Percentiles rank a stretch among this genome's conserved stretches.
phyloP scores from a whole-genome alignment of 257 asterid species.

The Fraxinus excelsior region DNA sequence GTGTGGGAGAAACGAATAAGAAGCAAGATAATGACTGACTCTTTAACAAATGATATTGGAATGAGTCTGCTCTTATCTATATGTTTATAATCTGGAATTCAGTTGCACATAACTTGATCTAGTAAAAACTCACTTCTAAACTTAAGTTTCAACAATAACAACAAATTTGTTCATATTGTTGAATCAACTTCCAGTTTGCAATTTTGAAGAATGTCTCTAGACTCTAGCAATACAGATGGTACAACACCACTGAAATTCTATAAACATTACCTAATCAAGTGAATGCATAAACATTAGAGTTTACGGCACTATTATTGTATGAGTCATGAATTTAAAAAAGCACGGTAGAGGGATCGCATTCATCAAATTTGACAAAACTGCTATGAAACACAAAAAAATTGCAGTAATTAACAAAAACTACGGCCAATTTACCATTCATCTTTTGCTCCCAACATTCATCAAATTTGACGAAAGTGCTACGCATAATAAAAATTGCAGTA shows the following conservation, averaged over 20 bases:
- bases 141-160: neutral
- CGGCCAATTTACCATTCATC: neutral
- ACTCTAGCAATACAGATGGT: neutral
- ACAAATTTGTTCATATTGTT: neutral
- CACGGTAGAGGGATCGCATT: no score
- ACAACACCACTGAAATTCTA: constrained; percentile 4
- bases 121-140: neutral
- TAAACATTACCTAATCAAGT: neutral
- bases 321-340: no score
- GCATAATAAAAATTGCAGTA: neutral
- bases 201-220: neutral
- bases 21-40: neutral
- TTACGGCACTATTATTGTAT: neutral
- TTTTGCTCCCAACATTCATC: neutral
- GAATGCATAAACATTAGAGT: neutral
- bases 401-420: neutral
- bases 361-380: no score
- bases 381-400: neutral
- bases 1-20: neutral
- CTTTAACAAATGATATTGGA: neutral
- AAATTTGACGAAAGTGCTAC: neutral
- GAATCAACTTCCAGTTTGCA: neutral
- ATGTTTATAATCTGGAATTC: neutral
- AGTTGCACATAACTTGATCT: neutral
- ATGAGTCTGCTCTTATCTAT: neutral